Base-by-base conservation (phyloP, 345 rosid species). In the Euphorbia pulcherrima region DNA sequence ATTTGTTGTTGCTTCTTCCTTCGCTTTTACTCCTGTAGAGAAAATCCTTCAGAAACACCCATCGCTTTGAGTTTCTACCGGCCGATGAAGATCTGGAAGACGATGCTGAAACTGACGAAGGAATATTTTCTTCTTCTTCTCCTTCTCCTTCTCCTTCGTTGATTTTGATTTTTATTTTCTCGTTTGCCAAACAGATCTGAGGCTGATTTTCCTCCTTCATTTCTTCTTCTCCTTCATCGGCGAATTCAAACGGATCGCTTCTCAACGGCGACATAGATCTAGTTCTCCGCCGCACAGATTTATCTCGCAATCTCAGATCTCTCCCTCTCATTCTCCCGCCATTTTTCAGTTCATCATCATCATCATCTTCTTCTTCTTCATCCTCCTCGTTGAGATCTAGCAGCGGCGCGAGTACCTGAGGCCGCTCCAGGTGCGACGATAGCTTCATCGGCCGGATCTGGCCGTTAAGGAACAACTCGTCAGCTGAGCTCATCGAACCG, bases 401-500 rank as follows among this genome's bases (percentile, higher is more conserved):
- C 72, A 89, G 67, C 0, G 97, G 97, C 48, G 87, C 70, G 48
- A 91, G 75, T 51, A 83, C 76, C 78, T 94, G 97, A 16, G 96
- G 96, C 60, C 76, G 81, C 77, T 89, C 90, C 81, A 94, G 77
- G 75, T 91, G 99, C 5, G 90, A 74, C 1, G 93, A 89, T 0
- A 94, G 91, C 87, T 89, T 91, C 96, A 89, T 85, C 59, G 99
- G 97, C 39, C 90, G 84, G 88, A 94, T 94, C 86, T 87, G 83
- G 12, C 99, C 99, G 71, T 94, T 86, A 11, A 86, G 76, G 85
- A 91, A 91, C 28, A 91, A 77, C 81, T 91, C 99, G 66, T 94
- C 99, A 1, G 99, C 99, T 0, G 97, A 94, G 55, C 83, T 87
- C 97, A 94, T 93, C 1, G 95, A 83, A 55, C 89, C 88, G 13